These are phyloP conservation scores for Prosopis cineraria DNA, from an alignment of 306 rosid genomes.

Conservation along the genomic window DNA sequence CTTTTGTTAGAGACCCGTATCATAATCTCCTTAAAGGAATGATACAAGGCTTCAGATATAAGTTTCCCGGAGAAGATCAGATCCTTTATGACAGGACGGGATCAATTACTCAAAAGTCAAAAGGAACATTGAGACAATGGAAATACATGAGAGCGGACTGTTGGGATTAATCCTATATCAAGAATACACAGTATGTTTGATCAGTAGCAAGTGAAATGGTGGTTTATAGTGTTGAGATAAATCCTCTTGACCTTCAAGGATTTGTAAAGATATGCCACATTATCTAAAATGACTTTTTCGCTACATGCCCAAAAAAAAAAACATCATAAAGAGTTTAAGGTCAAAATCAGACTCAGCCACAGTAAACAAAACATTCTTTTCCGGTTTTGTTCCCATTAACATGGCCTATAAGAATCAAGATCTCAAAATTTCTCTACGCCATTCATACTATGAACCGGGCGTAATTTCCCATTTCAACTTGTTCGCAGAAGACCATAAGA, in stretches of 20 bases:
- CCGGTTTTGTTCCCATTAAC: neutral
- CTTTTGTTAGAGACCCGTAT: neutral
- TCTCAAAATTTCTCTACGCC: neutral
- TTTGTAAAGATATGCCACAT: neutral
- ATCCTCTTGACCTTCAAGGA: too few relatives aligned
- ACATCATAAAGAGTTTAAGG: neutral
- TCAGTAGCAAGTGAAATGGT: neutral
- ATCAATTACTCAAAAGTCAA: conserved; percentile 6
- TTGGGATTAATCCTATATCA: conserved; percentile 10
- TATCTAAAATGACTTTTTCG: neutral
- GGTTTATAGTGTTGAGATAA: too few relatives aligned
- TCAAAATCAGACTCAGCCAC: conserved; percentile 13
- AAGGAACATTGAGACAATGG: neutral
- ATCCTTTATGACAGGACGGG: neutral
- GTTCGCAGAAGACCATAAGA: neutral
- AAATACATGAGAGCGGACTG: neutral
- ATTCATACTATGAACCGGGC: neutral
- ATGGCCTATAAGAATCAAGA: neutral
- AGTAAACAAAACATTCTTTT: neutral
- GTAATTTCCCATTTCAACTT: neutral
- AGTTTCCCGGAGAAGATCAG: conserved; percentile 6
- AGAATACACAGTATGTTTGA: neutral
- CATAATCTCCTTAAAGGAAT: neutral
- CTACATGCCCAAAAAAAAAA: neutral
- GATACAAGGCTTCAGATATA: neutral